Conservation (phyloP, 2,329 filamentous ascomycete species). For the Exophiala bonariae region DNA sequence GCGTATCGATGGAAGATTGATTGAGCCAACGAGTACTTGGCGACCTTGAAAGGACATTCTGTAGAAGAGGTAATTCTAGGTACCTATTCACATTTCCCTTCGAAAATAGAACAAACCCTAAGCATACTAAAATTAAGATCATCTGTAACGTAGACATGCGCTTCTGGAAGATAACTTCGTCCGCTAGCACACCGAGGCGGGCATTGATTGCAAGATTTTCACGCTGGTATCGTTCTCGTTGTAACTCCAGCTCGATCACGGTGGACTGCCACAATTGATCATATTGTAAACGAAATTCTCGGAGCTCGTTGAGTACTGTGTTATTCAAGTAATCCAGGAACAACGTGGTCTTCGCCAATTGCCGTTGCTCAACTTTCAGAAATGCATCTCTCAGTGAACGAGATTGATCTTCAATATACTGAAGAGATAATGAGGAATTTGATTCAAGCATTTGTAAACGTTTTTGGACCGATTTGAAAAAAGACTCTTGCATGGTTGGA, state of each 20-base stretch:
- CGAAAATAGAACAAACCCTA: conserved; percentile 81
- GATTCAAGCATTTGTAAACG: conserved; percentile 86
- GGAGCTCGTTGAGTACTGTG: conserved; percentile 80
- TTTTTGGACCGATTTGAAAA: conserved; percentile 96
- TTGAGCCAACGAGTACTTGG: conserved; percentile 35
- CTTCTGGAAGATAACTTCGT: conserved; percentile 82
- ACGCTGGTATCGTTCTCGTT: conserved; percentile 78
- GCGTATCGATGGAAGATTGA: conserved; percentile 16
- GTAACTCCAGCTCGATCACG: conserved; percentile 83
- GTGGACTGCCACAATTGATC: conserved; percentile 97
- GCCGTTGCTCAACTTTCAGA: conserved; percentile 80
- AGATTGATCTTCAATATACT: conserved; percentile 97
- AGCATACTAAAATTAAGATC: conserved; percentile 79
- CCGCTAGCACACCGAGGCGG: conserved; percentile 84
- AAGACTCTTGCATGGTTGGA: conserved; percentile 91
- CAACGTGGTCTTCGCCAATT: conserved; percentile 75
- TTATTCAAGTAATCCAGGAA: conserved; percentile 85
- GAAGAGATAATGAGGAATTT: conserved; percentile 87
- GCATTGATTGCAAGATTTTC: conserved; percentile 81
- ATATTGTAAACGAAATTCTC: conserved; percentile 78
- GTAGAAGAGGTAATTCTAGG: conserved; percentile 47
- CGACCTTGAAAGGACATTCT: conserved; percentile 47
- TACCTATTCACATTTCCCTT: conserved; percentile 43
- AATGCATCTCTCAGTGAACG: conserved; percentile 85
- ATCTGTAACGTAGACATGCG: conserved; percentile 92